These are phyloP conservation scores for Picea glauca DNA, from an alignment of 75 land plant genomes.

Conservation along the genomic window DNA sequence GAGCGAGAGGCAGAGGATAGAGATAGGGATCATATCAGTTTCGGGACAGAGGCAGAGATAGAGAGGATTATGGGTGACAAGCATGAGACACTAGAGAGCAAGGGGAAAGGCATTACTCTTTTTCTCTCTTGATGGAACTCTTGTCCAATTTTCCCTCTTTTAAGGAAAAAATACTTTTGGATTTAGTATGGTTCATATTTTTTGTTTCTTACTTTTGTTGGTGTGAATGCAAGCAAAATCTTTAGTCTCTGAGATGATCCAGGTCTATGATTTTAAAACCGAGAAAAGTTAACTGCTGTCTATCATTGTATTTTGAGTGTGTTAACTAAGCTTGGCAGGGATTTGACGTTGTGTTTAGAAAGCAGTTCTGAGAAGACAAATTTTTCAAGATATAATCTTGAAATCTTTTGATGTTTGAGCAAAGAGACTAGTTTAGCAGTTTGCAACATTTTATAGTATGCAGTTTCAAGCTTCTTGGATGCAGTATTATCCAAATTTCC, in stretches of 20 bases:
- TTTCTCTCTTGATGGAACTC: too few relatives aligned
- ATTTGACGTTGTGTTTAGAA: neutral
- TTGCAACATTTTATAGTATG: neutral
- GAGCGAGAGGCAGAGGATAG: too few relatives aligned
- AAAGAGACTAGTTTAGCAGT: neutral
- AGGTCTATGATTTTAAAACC: neutral
- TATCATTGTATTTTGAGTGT: neutral
- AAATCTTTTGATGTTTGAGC: neutral
- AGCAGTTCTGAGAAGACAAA: neutral
- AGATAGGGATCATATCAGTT: too few relatives aligned
- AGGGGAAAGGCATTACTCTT: too few relatives aligned
- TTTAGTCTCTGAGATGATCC: neutral
- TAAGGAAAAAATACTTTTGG: too few relatives aligned
- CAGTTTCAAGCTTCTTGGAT: neutral
- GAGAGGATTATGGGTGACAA: too few relatives aligned
- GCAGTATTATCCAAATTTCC: neutral
- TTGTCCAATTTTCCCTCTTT: too few relatives aligned
- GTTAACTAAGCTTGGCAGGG: neutral
- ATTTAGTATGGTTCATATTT: too few relatives aligned
- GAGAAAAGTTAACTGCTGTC: neutral
- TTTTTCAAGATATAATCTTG: neutral
- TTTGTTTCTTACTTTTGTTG: too few relatives aligned
- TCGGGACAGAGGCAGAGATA: too few relatives aligned
- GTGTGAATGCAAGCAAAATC: too few relatives aligned
- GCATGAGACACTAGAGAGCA: too few relatives aligned